These are phyloP conservation scores for Botrytis deweyae DNA, from an alignment of 2,329 filamentous ascomycete genomes.

Conservation along the genomic window DNA sequence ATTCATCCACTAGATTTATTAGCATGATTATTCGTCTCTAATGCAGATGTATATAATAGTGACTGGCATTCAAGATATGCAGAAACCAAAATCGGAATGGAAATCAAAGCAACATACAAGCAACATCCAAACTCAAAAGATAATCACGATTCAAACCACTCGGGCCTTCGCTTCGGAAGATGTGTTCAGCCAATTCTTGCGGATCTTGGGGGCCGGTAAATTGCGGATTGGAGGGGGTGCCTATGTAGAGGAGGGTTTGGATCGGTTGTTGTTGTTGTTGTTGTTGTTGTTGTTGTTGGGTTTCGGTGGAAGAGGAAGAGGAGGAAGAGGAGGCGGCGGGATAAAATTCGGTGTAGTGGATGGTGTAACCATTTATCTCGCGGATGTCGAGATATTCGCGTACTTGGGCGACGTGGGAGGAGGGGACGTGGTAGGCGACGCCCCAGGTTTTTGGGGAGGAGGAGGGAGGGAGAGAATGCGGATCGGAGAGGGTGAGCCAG, in stretches of 20 bases:
- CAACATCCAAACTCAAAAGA: slow-evolving; percentile 74
- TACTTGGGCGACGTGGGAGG: slow-evolving; percentile 73
- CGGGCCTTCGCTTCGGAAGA: slow-evolving; percentile 72
- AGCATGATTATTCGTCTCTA: not conserved
- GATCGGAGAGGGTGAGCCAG: slow-evolving; percentile 72
- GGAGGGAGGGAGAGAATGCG: slow-evolving; percentile 37
- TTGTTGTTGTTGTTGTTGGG: slow-evolving; percentile 39
- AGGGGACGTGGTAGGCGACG: slow-evolving; percentile 81
- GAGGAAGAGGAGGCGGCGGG: slow-evolving; percentile 44
- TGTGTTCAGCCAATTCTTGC: slow-evolving; percentile 74
- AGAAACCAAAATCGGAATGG: not conserved
- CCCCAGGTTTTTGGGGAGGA: slow-evolving; percentile 72
- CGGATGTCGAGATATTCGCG: slow-evolving; percentile 90
- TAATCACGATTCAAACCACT: slow-evolving; percentile 92
- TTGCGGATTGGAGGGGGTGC: slow-evolving; percentile 87
- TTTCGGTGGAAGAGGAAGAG: slow-evolving; percentile 35
- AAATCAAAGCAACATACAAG: slow-evolving; percentile 40
- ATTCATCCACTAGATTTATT: slow-evolving; percentile 51
- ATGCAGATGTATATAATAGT: not conserved
- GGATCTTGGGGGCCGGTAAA: slow-evolving; percentile 85
- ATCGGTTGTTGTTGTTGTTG: slow-evolving; percentile 42
- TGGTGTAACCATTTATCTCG: slow-evolving; percentile 96
- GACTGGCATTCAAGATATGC: not conserved
- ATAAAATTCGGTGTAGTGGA: slow-evolving; percentile 85
- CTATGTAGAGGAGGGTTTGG: slow-evolving; percentile 80